Percentiles rank a stretch among this genome's conserved stretches.
phyloP scores from a whole-genome alignment of 2,329 filamentous ascomycete genomes.

The Ophiostoma quercus region DNA sequence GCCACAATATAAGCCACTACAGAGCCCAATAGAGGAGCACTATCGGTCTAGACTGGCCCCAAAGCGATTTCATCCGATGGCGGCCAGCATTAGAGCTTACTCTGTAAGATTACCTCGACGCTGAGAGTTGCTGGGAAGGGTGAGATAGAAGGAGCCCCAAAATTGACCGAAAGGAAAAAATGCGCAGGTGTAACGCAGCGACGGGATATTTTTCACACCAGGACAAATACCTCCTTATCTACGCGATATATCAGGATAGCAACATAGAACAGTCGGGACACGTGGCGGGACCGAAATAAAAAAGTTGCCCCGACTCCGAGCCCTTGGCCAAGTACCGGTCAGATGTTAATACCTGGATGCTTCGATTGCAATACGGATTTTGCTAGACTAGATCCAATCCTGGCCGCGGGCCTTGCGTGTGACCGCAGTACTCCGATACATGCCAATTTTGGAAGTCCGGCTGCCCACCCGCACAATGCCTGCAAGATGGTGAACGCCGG shows the following conservation, averaged over 20 bases:
- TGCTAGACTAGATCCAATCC: slow-evolving; percentile 21
- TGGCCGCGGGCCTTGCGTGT: slow-evolving; percentile 26
- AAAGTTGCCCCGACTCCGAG: not conserved
- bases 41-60: not conserved
- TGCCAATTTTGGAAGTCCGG: slow-evolving; percentile 24
- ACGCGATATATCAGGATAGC: not conserved
- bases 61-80: not conserved
- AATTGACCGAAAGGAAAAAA: not conserved
- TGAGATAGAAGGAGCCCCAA: not conserved
- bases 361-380: not conserved
- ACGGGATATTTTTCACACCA: not conserved
- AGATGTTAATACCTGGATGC: not conserved
- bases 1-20: not conserved
- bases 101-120: not conserved
- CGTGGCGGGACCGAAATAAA: not conserved
- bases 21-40: not conserved
- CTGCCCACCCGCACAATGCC: slow-evolving; percentile 40
- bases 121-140: not conserved
- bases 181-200: no score
- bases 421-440: slow-evolving; percentile 23
- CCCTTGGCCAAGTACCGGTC: not conserved
- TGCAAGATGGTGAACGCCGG: slow-evolving; percentile 38
- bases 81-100: not conserved
- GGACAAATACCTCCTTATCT: not conserved
- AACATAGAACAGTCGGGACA: not conserved